Evolutionary conservation across 768 basidiomycete genomes (phyloP), one percentile per base, ranked within the genome.

Genomic region (Suillus brevipes): DNA sequence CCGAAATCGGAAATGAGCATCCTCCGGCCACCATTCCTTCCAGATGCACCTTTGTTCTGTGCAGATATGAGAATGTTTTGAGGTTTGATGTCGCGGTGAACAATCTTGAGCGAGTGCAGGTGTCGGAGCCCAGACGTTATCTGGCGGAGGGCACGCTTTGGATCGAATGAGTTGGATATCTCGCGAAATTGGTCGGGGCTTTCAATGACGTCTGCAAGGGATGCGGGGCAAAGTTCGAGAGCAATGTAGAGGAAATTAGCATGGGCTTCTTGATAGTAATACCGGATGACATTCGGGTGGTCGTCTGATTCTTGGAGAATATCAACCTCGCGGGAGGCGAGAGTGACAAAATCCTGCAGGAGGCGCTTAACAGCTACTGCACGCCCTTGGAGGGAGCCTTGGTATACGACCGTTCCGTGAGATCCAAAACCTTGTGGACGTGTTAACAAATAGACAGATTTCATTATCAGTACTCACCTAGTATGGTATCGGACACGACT

Each of bases 41-140:
- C 78, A 38, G 47, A 60, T 10, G 78, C 79, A 20, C 83, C 85
- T 59, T 81, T 82, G 71, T 90, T 91, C 3, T 86, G 85, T 16
- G 80, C 81, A 16, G 94, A 93, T 13, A 99, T 84, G 16, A 99
- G 85, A 63, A 99, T 98, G 72, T 99, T 99, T 76, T 96, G 97
- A 6, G 97, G 97, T 73, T 99, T 99, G 78, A 99, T 97, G 75
- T 99, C 97, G 38, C 97, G 87, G 79, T 99, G 97, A n/a, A 98
- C 88, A 64, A 99, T 91, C 78, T 97, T 97, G 71, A 99, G 86
- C 9, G 87, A 90, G 74, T 99, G 96, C 12, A 99, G 82, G 77
- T 99, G 95, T 61, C 89, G 84, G 67, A 99, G 77, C 18, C 97
- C 97, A 38, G 88, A 85, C 9, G 95, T 87, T 60, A 99, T 90